Base-by-base conservation (phyloP, 2,329 filamentous ascomycete species). In the Aspergillus sojae region DNA sequence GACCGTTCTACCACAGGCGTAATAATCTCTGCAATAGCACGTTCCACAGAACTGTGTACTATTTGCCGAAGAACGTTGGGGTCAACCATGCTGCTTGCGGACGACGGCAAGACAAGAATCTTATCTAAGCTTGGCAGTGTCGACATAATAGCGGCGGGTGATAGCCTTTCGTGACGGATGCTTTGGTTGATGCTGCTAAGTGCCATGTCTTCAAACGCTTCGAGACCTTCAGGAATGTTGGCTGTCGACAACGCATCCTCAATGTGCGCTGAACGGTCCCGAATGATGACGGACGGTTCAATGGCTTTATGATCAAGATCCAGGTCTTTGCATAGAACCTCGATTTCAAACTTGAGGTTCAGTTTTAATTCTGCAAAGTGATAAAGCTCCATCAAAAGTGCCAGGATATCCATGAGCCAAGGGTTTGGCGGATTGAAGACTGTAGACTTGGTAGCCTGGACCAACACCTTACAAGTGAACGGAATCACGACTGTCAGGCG, bases 341-440 rank as follows among this genome's bases (percentile, higher is more conserved):
- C 95, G 62, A 99, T 98, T 78, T 99, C 95, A 71, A 99, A 99
- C 72, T 98, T 99, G 58, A 97, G 89, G 70, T 98, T 98, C 43
- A 99, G 86, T 77, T 98, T 98, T 61, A 99, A 83, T 71, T 97
- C 94, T 16, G 92, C 93, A 72, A 91, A 91, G 73, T 97, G 91
- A 73, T 99, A 99, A 4, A 99, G 85, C 74, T 99, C 96, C 71
- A 97, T 92, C 41, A 99, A 85, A 9, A 98, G 83, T 67, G 92
- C 88, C 61, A 99, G 88, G 60, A 99, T 95, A 72, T 99, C 95
- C 91, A 97, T 96, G 52, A 97, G 79, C 95, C 95, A 99, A 1
- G 95, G 95, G 71, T 99, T 99, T 1, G 95, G 95, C 12, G 94
- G 94, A 62, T 89, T 91, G 81, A 99, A 99, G 11, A 98, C 90